Conservation (phyloP, 495 filamentous ascomycete species). For the Jackrogersella minutella region DNA sequence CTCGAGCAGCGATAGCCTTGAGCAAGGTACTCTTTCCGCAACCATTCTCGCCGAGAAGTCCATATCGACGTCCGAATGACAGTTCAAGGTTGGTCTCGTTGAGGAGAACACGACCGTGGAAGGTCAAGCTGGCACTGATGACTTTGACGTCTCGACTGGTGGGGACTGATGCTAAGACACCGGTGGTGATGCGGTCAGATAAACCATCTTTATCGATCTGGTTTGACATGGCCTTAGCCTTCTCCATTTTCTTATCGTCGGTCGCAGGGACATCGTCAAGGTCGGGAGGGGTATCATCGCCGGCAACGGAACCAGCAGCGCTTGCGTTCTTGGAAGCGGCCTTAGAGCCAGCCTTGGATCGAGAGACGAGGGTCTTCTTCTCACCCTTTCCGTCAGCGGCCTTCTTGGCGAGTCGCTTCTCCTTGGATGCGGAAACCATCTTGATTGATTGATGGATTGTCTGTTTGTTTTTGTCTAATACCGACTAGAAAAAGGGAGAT, state of each 20-base stretch:
- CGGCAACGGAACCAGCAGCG: conserved; percentile 71
- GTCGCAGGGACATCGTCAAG: conserved; percentile 73
- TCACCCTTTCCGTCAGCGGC: conserved; percentile 74
- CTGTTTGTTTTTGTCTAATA: conserved; percentile 26
- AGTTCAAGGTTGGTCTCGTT: conserved; percentile 92
- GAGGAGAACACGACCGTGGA: conserved; percentile 97
- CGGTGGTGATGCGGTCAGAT: conserved; percentile 97
- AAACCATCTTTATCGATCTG: conserved; percentile 97
- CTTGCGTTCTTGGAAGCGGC: conserved; percentile 69
- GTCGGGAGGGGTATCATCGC: conserved; percentile 69
- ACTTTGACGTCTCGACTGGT: conserved; percentile 95
- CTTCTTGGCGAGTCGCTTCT: conserved; percentile 95
- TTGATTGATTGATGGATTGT: conserved; percentile 41
- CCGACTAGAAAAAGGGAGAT: conserved; percentile 6
- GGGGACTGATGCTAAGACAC: conserved; percentile 86
- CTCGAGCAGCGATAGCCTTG: conserved; percentile 91
- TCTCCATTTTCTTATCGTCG: conserved; percentile 73
- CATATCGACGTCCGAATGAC: conserved; percentile 91
- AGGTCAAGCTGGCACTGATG: conserved; percentile 89
- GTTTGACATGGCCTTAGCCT: conserved; percentile 72
- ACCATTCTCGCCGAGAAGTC: conserved; percentile 96
- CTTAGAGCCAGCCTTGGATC: conserved; percentile 72
- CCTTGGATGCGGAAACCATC: conserved; percentile 96
- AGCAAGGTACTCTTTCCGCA: conserved; percentile 97
- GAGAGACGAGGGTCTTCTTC: conserved; percentile 75